Percentiles rank a stretch among this genome's conserved stretches.
Conservation (phyloP, 805 yeast genomes). For the Jamesozyma hellenica region DNA sequence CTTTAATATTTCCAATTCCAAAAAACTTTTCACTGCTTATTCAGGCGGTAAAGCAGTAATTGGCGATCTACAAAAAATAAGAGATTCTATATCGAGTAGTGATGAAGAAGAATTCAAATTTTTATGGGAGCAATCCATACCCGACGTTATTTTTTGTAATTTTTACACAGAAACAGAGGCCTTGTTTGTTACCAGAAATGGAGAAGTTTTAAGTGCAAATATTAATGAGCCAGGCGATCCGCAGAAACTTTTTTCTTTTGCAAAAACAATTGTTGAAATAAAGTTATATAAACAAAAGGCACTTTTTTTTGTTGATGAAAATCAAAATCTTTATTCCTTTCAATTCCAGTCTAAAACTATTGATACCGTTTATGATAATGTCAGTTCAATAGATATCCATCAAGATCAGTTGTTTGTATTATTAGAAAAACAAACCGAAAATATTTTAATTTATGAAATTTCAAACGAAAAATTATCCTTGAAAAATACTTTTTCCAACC, state of each 20-base stretch:
- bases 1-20: conserved; percentile 30
- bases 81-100: conserved; percentile 15
- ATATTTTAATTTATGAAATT: conserved; percentile 1
- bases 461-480: conserved; percentile 5
- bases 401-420: conserved; percentile 4
- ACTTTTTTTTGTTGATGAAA: conserved; percentile 4
- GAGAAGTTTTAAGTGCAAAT: conserved; percentile 13
- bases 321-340: conserved; percentile 2
- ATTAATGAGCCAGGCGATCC: conserved; percentile 2
- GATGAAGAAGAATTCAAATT: conserved; percentile 11
- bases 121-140: conserved; percentile 13
- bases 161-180: conserved; percentile 28
- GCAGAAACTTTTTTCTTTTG: conserved; percentile 2
- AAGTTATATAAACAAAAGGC: conserved; percentile 1
- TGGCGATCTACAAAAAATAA: conserved; percentile 29
- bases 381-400: conserved; percentile 12
- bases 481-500: conserved; percentile 18
- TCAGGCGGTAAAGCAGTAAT: conserved; percentile 29
- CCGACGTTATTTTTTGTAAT: conserved; percentile 21
- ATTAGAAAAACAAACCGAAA: not conserved
- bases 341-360: conserved; percentile 1
- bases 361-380: conserved; percentile 1
- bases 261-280: conserved; percentile 3
- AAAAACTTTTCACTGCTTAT: conserved; percentile 32
- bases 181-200: conserved; percentile 22